Conservation (phyloP, 1,284 basidiomycete species). For the Inonotus obliquus region DNA sequence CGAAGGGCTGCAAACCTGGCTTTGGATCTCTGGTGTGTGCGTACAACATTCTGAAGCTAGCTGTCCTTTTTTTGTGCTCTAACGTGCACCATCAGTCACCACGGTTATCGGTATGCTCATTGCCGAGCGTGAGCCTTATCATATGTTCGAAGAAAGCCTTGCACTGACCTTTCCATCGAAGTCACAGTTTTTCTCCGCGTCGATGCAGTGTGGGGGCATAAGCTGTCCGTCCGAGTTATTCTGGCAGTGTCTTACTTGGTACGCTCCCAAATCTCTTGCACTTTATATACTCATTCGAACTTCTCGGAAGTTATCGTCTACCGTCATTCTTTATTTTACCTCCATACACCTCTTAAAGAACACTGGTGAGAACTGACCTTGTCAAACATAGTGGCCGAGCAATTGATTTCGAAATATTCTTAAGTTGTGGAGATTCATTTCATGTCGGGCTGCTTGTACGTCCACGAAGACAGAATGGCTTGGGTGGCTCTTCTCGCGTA, state of each 20-base stretch:
- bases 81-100: neutral
- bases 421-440: neutral
- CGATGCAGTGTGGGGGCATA: conserved; percentile 2
- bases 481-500: neutral
- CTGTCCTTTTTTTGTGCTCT: neutral
- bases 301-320: neutral
- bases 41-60: neutral
- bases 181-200: neutral
- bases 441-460: neutral
- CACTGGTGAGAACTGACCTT: neutral
- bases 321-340: neutral
- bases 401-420: neutral
- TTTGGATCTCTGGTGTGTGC: neutral
- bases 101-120: conserved; percentile 1
- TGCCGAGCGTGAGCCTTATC: neutral
- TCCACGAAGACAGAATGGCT: neutral
- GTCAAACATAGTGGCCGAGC: neutral
- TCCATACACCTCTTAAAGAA: neutral
- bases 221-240: neutral
- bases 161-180: neutral
- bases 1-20: neutral
- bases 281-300: neutral
- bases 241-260: neutral
- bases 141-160: neutral
- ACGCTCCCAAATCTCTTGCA: neutral